These are phyloP conservation scores for Solanum rostratum DNA, from an alignment of 257 asterid genomes.

Conservation along the genomic window DNA sequence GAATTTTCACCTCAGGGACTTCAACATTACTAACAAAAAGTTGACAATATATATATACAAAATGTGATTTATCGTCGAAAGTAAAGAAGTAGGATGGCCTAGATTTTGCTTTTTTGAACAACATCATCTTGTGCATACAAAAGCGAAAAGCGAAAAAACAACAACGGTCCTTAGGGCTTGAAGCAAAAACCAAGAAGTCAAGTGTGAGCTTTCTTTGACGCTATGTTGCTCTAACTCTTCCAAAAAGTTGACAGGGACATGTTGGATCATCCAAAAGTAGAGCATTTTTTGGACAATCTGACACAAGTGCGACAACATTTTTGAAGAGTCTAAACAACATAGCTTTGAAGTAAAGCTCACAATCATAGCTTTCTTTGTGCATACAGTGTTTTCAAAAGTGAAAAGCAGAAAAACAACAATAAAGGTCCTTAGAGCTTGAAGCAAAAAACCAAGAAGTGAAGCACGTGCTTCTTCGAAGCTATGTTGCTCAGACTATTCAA, in stretches of 20 bases:
- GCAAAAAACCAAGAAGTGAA: no score
- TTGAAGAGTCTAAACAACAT: neutral
- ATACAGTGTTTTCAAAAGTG: no score
- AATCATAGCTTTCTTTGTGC: no score
- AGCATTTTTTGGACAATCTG: neutral
- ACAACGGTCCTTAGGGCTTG: neutral
- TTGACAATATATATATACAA: neutral
- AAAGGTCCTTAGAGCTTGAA: no score
- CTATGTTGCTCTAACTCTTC: neutral
- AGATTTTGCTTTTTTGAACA: neutral
- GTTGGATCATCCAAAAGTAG: neutral
- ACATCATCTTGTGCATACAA: neutral
- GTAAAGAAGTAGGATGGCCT: neutral
- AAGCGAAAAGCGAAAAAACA: neutral
- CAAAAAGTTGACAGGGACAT: neutral
- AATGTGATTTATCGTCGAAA: neutral
- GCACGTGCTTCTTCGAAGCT: no score
- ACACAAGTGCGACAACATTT: neutral
- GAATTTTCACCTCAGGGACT: neutral
- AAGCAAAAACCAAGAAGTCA: neutral
- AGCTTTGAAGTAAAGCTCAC: neutral
- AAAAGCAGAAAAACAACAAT: no score
- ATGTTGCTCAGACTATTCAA: no score
- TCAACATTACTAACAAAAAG: neutral
- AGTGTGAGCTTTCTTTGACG: neutral